Conservation (phyloP, 345 rosid genomes). For the Pseudoturritis turrita region DNA sequence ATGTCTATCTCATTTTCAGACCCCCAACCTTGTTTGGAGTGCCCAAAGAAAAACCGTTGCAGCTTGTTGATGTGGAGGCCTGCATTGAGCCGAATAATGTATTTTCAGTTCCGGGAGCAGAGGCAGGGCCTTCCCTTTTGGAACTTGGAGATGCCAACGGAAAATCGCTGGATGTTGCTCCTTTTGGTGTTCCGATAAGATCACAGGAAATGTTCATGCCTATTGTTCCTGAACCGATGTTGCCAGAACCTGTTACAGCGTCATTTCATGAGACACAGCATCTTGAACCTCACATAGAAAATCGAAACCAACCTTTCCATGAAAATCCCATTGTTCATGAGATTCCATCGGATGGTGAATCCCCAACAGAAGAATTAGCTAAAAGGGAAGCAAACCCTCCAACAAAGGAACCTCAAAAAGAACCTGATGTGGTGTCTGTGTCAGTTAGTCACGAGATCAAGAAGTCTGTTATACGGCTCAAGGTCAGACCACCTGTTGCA, state of each 20-base stretch:
- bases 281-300: slow-evolving; percentile 41
- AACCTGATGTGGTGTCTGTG: slow-evolving; percentile 29
- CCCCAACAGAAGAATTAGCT: slow-evolving; percentile 21
- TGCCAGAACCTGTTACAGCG: slow-evolving; percentile 30
- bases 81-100: slow-evolving; percentile 51
- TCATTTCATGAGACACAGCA: slow-evolving; percentile 39
- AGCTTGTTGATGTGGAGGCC: slow-evolving; percentile 54
- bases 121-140: slow-evolving; percentile 28
- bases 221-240: slow-evolving; percentile 18
- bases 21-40: slow-evolving; percentile 79
- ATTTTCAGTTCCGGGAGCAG: slow-evolving; percentile 44
- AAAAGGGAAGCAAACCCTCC: slow-evolving; percentile 43
- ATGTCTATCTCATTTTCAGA: slow-evolving; percentile 43
- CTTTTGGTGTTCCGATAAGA: slow-evolving; percentile 19
- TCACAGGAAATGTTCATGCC: slow-evolving; percentile 21
- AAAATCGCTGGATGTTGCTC: slow-evolving; percentile 24
- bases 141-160: slow-evolving; percentile 16
- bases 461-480: slow-evolving; percentile 64
- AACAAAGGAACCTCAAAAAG: slow-evolving; percentile 19
- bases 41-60: slow-evolving; percentile 59
- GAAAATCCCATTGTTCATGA: slow-evolving; percentile 40
- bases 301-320: slow-evolving; percentile 25
- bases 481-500: slow-evolving; percentile 60
- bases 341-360: slow-evolving; percentile 45
- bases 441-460: slow-evolving; percentile 55